Base-by-base conservation (phyloP, 257 asterid species). In the Cordia subcordata region DNA sequence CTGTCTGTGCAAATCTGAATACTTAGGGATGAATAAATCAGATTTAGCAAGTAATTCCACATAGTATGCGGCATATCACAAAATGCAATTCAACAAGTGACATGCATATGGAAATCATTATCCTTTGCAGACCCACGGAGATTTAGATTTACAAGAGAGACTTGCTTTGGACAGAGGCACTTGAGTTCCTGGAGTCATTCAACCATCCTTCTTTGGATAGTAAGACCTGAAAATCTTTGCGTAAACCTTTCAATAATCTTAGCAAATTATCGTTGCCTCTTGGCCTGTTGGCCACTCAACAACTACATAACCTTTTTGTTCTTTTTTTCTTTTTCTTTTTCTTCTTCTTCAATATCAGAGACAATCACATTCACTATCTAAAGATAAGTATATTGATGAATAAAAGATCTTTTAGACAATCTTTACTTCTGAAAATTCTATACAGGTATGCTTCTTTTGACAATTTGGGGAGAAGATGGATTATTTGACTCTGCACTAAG, bases 131-230 rank as follows among this genome's bases (percentile, higher is more conserved):
- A 84, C 63, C 84, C 82, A 1, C 81, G 78, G 74, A 84, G 84
- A 60, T 81, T 81, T 39, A 76, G 88, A 44, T 68, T 84, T 51
- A 70, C 92, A 46, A 72, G 87, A 53, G 87, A 84, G 5, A 84
- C 92, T 16, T 78, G 88, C 32, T 84, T 84, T 14, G 87, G 87
- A 8, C 55, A 82, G 61, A 71, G 88, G 60, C 93, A 84, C 61
- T 58, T 81, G 69, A 77, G 80, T 70, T 79, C 57, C 53, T 84
- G 88, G 88, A 81, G 86, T 60, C 67, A 60, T 46, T 77, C 79
- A 13, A 66, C 77, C 14, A 13, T 75, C 55, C 78, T 79, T 47
- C 74, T 81, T 39, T 77, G 83, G 82, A 64, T 63, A 63, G 93
- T 81, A 67, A 62, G 62, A 42, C 54, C 18, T 1, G 35, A 27